These are phyloP conservation scores for Saccharomyces pastorianus DNA, from an alignment of 1,139 yeast genomes.

Conservation along the genomic window DNA sequence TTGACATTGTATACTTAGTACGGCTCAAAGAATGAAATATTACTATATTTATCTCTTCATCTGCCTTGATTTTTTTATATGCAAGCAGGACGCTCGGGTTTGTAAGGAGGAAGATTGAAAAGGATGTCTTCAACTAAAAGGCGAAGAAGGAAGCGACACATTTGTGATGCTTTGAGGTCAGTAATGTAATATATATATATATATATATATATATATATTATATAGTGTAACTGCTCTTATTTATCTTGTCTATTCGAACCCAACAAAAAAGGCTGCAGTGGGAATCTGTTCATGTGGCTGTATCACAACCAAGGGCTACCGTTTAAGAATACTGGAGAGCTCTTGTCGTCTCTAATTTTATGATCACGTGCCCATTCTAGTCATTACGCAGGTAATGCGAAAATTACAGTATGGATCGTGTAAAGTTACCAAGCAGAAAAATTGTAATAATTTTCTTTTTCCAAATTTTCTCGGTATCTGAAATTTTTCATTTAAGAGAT, in stretches of 20 bases:
- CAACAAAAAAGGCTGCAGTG: not conserved
- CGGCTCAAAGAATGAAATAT: not conserved
- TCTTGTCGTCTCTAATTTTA: not conserved
- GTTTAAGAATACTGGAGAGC: not conserved
- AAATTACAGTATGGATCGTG: not conserved
- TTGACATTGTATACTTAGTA: slow-evolving; percentile 6
- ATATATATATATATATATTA: not conserved
- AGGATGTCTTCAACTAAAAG: not conserved
- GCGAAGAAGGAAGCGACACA: not conserved
- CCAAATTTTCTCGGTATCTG: not conserved
- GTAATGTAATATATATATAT: too few species aligned
- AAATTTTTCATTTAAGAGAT: slow-evolving; percentile 3
- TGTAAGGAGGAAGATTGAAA: not conserved
- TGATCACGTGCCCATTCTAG: not conserved
- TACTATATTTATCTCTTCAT: not conserved
- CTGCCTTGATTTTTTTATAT: not conserved
- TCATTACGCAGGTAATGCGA: not conserved
- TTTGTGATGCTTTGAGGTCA: not conserved
- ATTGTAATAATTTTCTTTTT: not conserved
- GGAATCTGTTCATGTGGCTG: not conserved
- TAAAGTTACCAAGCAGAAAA: not conserved
- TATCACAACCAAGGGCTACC: not conserved
- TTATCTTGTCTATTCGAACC: not conserved
- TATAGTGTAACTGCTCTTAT: not conserved
- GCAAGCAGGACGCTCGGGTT: not conserved